phyloP scores from a whole-genome alignment of 768 basidiomycete genomes.

The Sistotremastrum niveocremeum region DNA sequence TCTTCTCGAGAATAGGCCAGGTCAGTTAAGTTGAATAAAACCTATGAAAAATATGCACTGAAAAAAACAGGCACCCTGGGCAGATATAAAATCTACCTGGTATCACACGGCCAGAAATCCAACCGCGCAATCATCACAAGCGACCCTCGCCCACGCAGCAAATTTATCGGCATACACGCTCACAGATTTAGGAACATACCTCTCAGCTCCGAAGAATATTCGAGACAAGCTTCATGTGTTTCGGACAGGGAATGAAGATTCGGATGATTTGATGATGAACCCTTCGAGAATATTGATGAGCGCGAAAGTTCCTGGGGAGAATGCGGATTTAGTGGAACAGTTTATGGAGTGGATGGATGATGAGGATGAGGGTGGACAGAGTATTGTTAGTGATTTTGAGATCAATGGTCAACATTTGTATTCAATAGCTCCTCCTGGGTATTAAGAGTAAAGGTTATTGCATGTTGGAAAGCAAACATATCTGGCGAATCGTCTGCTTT shows the following conservation, averaged over 20 bases:
- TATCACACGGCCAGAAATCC: constrained; percentile 28
- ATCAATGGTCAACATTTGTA: constrained; percentile 22
- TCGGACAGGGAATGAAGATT: constrained; percentile 27
- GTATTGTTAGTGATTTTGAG: constrained; percentile 26
- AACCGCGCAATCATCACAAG: constrained; percentile 36
- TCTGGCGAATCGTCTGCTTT: too few species aligned
- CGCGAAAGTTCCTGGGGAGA: constrained; percentile 11
- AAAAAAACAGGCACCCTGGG: constrained; percentile 37
- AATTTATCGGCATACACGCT: constrained; percentile 38
- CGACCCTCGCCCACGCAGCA: constrained; percentile 35
- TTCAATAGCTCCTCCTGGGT: constrained; percentile 14
- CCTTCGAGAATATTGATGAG: constrained; percentile 32
- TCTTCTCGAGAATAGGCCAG: constrained; percentile 39
- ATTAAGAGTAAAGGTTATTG: too few species aligned
- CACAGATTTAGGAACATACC: constrained; percentile 37
- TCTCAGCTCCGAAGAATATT: constrained; percentile 25
- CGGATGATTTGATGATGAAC: constrained; percentile 30
- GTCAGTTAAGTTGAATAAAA: constrained; percentile 9
- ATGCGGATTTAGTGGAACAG: constrained; percentile 18
- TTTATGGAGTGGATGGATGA: constrained; percentile 34
- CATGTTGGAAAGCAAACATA: too few species aligned
- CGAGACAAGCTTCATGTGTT: constrained; percentile 23
- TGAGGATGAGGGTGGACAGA: constrained; percentile 27
- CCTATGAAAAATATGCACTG: not conserved
- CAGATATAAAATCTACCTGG: constrained; percentile 36